Evolutionary conservation across 73 alveolate genomes (phyloP), one percentile per base, ranked within the genome.

Genomic region (Paramecium octaurelia): DNA sequence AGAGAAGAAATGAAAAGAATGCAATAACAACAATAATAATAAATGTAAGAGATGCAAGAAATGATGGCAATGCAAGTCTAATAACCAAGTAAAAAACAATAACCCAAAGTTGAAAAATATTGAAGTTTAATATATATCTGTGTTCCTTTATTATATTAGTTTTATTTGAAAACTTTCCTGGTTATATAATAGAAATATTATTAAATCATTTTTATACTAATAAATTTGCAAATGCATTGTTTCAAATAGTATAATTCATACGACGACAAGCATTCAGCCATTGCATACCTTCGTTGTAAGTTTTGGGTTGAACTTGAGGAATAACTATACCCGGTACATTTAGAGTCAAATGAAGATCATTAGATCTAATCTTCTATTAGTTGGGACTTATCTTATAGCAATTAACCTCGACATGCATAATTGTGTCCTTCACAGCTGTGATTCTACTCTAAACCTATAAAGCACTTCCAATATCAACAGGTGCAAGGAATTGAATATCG

Each of bases 401-500:
- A 36, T 75, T 44, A 75, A 75, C 88, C 68, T 75, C 38, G 11
- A 40, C 68, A 9, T 75, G 59, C 59, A 75, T 36, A 5, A 75
- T 40, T 0, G 35, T 35, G n/a, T 29, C 59, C n/a, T 75, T 36
- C 6, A 29, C 88, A 34, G 42, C 58, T n/a, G 88, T 75, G 9
- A 75, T 21, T 75, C 59, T 75, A 20, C 60, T 31, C n/a, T 29
- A 36, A 18, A 34, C 34, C 9, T 44, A 31, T 40, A 75, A 34
- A 35, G 88, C 60, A 40, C 88, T 36, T 8, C 93, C 93, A 42
- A 87, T 64, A 40, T 87, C 88, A 24, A 87, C 88, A 12, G 93
- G 93, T 12, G 84, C 84, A 20, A 64, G 48, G 42, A 87, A 87
- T 64, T 58, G 16, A 35, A 87, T 54, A 24, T 87, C 93, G 42